A percentile compares a stretch with the other conserved stretches of the same genome.
Evolutionary conservation across 306 rosid genomes (phyloP).

Genomic region (Purshia tridentata): DNA sequence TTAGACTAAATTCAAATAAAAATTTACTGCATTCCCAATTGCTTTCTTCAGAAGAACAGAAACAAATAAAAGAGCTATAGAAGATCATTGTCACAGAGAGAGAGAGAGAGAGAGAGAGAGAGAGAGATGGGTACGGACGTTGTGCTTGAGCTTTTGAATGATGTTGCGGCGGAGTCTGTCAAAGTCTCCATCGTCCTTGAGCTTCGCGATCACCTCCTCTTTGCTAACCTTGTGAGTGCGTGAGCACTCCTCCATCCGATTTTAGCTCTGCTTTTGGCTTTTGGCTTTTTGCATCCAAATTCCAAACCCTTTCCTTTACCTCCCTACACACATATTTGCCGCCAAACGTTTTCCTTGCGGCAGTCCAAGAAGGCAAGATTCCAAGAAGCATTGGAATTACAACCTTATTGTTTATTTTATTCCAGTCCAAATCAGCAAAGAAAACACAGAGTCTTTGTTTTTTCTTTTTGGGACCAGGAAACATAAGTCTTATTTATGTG

Average conservation of each 20-base stretch:
- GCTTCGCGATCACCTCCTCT: constrained; percentile 74
- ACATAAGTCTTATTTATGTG: no score
- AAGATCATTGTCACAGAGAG: constrained; percentile 5
- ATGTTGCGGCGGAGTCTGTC: constrained; percentile 80
- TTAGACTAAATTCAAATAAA: neutral
- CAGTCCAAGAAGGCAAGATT: no score
- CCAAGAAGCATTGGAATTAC: no score
- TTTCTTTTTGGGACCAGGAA: no score
- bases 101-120: constrained; percentile 4
- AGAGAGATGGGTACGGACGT: constrained; percentile 36
- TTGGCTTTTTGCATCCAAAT: constrained; percentile 40
- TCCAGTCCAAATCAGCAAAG: no score
- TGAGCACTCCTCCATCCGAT: constrained; percentile 22
- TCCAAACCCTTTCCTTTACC: neutral
- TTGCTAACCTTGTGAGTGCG: constrained; percentile 33
- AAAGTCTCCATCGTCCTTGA: constrained; percentile 95
- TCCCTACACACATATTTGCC: neutral
- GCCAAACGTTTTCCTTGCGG: no score
- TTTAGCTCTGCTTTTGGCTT: neutral
- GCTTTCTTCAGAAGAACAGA: neutral
- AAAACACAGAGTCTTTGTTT: no score
- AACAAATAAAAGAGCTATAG: neutral
- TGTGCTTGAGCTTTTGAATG: constrained; percentile 76
- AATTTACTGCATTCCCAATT: neutral
- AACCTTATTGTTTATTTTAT: no score